Evolutionary conservation across 192 early-diverging fungal species (phyloP).

Genomic region (Physocladia obscura): DNA sequence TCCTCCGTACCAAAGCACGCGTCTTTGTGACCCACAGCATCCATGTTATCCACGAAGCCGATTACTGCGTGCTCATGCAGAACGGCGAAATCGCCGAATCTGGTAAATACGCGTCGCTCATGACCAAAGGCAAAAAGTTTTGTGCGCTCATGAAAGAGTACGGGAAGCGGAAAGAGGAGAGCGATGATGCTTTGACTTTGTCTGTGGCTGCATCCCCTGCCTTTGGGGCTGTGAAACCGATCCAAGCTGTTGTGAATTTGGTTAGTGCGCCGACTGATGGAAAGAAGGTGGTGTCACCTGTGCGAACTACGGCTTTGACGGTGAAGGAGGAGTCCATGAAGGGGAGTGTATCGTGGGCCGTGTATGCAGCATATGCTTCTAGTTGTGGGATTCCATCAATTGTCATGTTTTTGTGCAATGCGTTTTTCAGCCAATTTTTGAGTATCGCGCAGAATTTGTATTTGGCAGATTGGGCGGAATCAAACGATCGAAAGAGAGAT

Average conservation of each 20-base stretch:
- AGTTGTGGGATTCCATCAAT: slow-evolving; percentile 69
- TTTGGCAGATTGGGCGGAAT: slow-evolving; percentile 51
- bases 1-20: slow-evolving; percentile 75
- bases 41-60: slow-evolving; percentile 67
- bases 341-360: slow-evolving; percentile 77
- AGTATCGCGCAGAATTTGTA: slow-evolving; percentile 51
- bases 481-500: slow-evolving; percentile 40
- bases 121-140: slow-evolving; percentile 57
- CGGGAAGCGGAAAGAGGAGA: slow-evolving; percentile 54
- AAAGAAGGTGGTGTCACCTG: not conserved
- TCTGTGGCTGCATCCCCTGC: slow-evolving; percentile 11
- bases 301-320: slow-evolving; percentile 49
- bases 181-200: slow-evolving; percentile 11
- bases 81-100: slow-evolving; percentile 70
- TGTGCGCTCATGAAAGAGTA: slow-evolving; percentile 72
- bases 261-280: not conserved
- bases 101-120: slow-evolving; percentile 68
- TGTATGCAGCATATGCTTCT: slow-evolving; percentile 79
- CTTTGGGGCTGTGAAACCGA: not conserved
- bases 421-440: slow-evolving; percentile 42
- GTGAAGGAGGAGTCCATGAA: slow-evolving; percentile 78
- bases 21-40: slow-evolving; percentile 71
- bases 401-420: slow-evolving; percentile 56
- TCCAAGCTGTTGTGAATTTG: not conserved
- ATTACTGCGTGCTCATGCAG: slow-evolving; percentile 70